A percentile compares a stretch with the other conserved stretches of the same genome.
Evolutionary conservation across 2,329 filamentous ascomycete species (phyloP).

Genomic region (Teratosphaeria gauchensis): DNA sequence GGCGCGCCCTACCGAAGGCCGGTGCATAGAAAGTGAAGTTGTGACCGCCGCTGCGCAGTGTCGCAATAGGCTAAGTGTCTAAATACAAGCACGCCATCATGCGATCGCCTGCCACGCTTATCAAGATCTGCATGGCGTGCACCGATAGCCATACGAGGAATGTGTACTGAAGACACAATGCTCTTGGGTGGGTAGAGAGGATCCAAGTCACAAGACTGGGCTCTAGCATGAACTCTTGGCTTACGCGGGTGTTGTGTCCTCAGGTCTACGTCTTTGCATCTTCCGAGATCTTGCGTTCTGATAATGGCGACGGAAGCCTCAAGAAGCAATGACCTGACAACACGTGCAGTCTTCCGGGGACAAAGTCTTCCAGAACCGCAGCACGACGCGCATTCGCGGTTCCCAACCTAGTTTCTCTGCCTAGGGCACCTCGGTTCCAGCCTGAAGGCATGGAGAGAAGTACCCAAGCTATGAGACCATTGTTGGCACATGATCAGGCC

Average conservation of each 20-base stretch:
- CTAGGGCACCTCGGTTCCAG: too few relatives aligned
- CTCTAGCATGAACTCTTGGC: not conserved
- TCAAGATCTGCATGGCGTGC: not conserved
- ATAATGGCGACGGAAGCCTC: not conserved
- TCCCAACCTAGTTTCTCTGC: not conserved
- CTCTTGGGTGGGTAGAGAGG: too few relatives aligned
- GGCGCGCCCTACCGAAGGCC: not conserved
- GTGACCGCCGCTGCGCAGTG: not conserved
- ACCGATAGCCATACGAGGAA: not conserved
- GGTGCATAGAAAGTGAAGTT: not conserved
- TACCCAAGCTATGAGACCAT: too few relatives aligned
- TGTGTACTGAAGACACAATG: not conserved
- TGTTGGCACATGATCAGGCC: too few relatives aligned
- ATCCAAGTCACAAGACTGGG: too few relatives aligned
- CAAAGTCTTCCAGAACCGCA: not conserved
- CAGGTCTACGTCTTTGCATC: not conserved
- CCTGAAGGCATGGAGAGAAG: too few relatives aligned
- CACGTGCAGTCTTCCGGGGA: not conserved
- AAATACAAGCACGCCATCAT: not conserved
- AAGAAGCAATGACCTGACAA: not conserved
- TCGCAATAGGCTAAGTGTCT: not conserved
- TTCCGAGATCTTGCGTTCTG: not conserved
- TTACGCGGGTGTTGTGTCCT: not conserved
- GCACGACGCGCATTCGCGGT: not conserved
- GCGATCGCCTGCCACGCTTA: not conserved